phyloP scores from a whole-genome alignment of 495 filamentous ascomycete genomes.

The Neurospora intermedia region DNA sequence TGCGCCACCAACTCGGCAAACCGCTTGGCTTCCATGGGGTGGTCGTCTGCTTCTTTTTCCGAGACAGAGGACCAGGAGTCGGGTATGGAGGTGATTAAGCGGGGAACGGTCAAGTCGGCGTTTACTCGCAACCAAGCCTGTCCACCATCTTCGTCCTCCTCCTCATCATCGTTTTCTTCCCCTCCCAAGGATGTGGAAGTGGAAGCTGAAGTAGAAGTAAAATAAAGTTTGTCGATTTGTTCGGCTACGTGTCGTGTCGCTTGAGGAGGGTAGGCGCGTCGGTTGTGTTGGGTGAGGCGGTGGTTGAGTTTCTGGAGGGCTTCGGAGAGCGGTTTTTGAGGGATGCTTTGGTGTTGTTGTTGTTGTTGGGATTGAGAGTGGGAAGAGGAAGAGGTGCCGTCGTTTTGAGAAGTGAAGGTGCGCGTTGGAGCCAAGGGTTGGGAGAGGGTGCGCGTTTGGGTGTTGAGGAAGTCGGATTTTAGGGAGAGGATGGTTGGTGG shows the following conservation, averaged over 20 bases:
- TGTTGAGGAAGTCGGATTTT: constrained; percentile 53
- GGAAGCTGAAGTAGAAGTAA: constrained; percentile 32
- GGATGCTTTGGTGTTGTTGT: constrained; percentile 24
- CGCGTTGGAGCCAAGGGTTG: constrained; percentile 44
- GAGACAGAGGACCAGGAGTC: constrained; percentile 4
- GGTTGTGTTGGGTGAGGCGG: constrained; percentile 56
- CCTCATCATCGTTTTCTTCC: background rate
- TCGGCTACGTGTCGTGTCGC: constrained; percentile 70
- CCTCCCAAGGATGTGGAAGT: constrained; percentile 24
- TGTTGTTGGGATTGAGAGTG: constrained; percentile 28
- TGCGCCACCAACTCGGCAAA: constrained; percentile 45
- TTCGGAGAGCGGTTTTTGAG: constrained; percentile 39
- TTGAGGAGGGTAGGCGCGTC: constrained; percentile 62
- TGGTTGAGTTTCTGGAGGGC: constrained; percentile 49
- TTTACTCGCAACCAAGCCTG: constrained; percentile 37
- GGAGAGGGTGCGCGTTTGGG: constrained; percentile 52
- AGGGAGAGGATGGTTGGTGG: constrained; percentile 45
- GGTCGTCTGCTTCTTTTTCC: constrained; percentile 15
- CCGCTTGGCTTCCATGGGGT: constrained; percentile 27
- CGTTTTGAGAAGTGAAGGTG: constrained; percentile 36
- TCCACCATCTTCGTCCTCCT: constrained; percentile 22
- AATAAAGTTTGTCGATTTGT: constrained; percentile 69
- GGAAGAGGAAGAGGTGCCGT: background rate
- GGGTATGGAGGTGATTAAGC: constrained; percentile 21
- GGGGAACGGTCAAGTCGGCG: constrained; percentile 26